Base-by-base conservation (phyloP, 164 flowering plant genomes). In the Vitis rotundifolia region DNA sequence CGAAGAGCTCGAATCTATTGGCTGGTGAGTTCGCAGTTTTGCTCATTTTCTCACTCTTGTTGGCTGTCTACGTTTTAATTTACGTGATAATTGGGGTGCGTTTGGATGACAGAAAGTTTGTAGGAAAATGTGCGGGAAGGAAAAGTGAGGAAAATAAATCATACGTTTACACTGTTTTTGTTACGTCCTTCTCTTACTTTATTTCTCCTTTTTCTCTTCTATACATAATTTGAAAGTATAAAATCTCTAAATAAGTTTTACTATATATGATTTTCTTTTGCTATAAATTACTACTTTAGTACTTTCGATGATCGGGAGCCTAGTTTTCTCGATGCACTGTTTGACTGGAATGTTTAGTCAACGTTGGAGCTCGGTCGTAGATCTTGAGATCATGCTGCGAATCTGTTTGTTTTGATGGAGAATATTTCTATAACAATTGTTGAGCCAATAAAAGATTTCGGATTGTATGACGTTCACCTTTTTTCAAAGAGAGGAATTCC, bases 1-100 rank as follows among this genome's bases (percentile, higher is more conserved):
- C 97, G 11, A 86, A 79, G 68, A 55, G 65, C 78, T 83, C 97
- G 29, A 80, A 78, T 60, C 76, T 84, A 63, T 70, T 74, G 69
- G 75, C 91, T 26, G 94, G 96, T 90, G 80, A 67, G 51, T 15
- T 68, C 50, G 7, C 13, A 13, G n/a, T 31, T 66, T 11, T 9
- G 14, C 28, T 15, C 19, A 6, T 8, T 26, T 11, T 44, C 12
- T 44, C 47, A 19, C 16, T 44, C 11, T n/a, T 59, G 31, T 12
- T 11, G 0, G 29, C 59, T 31, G 3, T 18, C 69, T 49, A 15
- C 15, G 13, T 68, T 49, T 50, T 53, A 37, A 37, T 37, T 37
- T 37, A 37, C 7, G 44, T 37, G 44, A 37, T 37, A 37, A 37
- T 37, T 37, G 5, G 44, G 44, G 44, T 37, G 44, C 7, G 6